Evolutionary conservation across 345 rosid genomes (phyloP).

Genomic region (Theobroma cacao): DNA sequence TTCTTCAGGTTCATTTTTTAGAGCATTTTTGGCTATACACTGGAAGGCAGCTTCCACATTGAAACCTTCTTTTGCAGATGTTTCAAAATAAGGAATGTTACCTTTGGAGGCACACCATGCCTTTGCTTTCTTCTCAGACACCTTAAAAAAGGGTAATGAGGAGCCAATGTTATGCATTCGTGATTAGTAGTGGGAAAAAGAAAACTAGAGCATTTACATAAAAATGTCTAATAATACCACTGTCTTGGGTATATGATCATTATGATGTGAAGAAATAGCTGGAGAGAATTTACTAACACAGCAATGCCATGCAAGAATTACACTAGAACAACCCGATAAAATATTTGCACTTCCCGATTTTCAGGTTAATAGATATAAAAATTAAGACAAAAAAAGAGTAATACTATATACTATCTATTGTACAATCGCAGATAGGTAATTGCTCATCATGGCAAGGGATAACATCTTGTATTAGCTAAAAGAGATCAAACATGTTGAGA

Average conservation of each 20-base stretch:
- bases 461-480: not conserved
- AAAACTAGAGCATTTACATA: no score
- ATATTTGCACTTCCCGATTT: not conserved
- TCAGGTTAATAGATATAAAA: not conserved
- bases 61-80: conserved; percentile 90
- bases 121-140: conserved; percentile 87
- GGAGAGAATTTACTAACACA: no score
- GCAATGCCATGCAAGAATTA: not conserved
- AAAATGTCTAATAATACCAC: not conserved
- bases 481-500: not conserved
- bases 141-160: conserved; percentile 38
- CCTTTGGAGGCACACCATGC: conserved; percentile 97
- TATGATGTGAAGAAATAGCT: not conserved
- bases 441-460: not conserved
- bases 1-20: conserved; percentile 88
- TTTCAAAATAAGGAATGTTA: conserved; percentile 88
- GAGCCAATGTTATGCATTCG: not conserved
- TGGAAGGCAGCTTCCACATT: conserved; percentile 86
- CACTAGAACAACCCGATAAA: not conserved
- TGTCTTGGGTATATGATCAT: no score
- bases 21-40: conserved; percentile 81
- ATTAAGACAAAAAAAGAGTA: not conserved
- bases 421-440: not conserved
- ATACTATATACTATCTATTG: not conserved
- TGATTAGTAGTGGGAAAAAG: not conserved